A percentile compares a stretch with the other conserved stretches of the same genome.
phyloP scores from a whole-genome alignment of 108 stramenopile genomes.

The Skeletonema costatum region DNA sequence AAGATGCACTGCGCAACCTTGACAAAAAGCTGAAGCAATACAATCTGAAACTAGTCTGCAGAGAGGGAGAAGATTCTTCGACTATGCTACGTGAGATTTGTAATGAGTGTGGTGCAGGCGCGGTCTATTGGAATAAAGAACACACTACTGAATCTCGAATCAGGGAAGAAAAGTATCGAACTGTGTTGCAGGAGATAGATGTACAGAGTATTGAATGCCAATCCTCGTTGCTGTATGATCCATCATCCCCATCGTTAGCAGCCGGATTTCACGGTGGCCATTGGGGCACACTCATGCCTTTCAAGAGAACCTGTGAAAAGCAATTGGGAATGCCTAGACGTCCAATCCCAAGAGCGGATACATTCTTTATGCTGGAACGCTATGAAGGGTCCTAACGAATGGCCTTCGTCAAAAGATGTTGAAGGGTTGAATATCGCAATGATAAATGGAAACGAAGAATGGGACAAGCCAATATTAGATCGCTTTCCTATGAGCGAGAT shows the following conservation, averaged over 20 bases:
- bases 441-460: too few relatives aligned
- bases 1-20: conserved; percentile 36
- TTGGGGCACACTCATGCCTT: conserved; percentile 56
- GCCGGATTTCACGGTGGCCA: conserved; percentile 50
- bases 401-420: too few relatives aligned
- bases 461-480: too few relatives aligned
- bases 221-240: conserved; percentile 48
- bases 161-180: not conserved
- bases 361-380: not conserved
- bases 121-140: conserved; percentile 48
- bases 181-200: not conserved
- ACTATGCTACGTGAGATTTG: conserved; percentile 11
- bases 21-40: conserved; percentile 15
- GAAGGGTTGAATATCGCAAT: too few relatives aligned
- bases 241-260: conserved; percentile 13
- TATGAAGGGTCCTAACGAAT: not conserved
- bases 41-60: conserved; percentile 27
- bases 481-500: too few relatives aligned
- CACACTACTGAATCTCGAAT: conserved; percentile 28
- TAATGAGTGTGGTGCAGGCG: conserved; percentile 8
- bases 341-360: too few relatives aligned
- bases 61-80: conserved; percentile 12
- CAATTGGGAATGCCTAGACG: too few relatives aligned
- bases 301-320: conserved; percentile 3
- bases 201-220: conserved; percentile 1